A percentile compares a stretch with the other conserved stretches of the same genome.
Conservation (phyloP, 2,329 filamentous ascomycete species). For the Corynespora cassiicola region DNA sequence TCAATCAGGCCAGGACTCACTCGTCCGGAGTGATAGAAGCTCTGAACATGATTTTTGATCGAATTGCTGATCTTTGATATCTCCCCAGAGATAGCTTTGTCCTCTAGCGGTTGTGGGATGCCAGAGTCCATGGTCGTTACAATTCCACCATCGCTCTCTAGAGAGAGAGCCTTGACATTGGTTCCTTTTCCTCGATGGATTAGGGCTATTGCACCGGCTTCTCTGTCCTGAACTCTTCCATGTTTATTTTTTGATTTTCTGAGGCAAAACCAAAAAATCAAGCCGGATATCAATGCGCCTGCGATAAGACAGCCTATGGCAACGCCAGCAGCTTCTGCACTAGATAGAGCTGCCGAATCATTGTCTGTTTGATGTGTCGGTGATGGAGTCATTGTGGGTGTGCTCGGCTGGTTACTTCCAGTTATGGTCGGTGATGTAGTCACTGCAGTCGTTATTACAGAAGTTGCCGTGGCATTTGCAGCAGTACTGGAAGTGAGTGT, state of each 20-base stretch:
- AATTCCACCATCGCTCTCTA: slow-evolving; percentile 16
- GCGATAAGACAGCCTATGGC: slow-evolving; percentile 44
- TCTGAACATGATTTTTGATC: slow-evolving; percentile 47
- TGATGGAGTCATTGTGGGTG: background rate
- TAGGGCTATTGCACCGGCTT: slow-evolving; percentile 18
- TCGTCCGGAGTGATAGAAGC: slow-evolving; percentile 37
- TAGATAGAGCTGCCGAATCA: slow-evolving; percentile 75
- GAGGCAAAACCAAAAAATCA: slow-evolving; percentile 27
- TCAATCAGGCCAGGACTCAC: slow-evolving; percentile 28
- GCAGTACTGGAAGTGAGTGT: too few species aligned
- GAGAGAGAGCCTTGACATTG: slow-evolving; percentile 10
- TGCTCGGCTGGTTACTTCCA: too few species aligned
- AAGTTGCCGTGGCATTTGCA: too few species aligned
- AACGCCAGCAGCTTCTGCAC: slow-evolving; percentile 40
- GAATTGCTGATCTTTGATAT: slow-evolving; percentile 38
- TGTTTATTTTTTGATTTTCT: slow-evolving; percentile 15
- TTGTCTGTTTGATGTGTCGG: too few species aligned
- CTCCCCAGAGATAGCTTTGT: slow-evolving; percentile 37
- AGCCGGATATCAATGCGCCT: slow-evolving; percentile 31
- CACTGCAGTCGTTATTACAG: too few species aligned
- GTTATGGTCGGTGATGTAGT: too few species aligned
- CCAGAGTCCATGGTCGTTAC: slow-evolving; percentile 13
- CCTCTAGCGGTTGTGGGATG: slow-evolving; percentile 41
- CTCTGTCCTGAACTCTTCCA: slow-evolving; percentile 12
- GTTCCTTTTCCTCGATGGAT: slow-evolving; percentile 27